Percentiles rank a stretch among this genome's conserved stretches.
Evolutionary conservation across 257 asterid genomes (phyloP).

Genomic region (Solanum gracilifrons): DNA sequence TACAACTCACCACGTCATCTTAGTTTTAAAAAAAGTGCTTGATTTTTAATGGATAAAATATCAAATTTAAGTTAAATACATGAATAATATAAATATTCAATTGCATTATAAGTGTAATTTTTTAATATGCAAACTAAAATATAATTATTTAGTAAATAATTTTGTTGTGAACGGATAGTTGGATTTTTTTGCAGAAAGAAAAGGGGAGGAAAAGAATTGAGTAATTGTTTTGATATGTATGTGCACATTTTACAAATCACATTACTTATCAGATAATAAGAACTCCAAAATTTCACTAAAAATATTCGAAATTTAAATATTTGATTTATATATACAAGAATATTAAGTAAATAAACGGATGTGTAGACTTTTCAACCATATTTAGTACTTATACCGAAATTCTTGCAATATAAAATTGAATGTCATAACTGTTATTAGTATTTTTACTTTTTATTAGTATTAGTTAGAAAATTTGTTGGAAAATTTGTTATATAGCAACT

Average conservation of each 20-base stretch:
- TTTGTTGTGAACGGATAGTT: not conserved
- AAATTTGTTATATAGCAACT: not conserved
- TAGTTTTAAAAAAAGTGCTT: not conserved
- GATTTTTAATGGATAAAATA: not conserved
- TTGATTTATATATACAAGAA: not conserved
- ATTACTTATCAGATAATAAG: not conserved
- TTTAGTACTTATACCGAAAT: not conserved
- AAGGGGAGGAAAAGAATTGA: not conserved
- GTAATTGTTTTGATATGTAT: not conserved
- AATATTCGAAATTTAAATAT: not conserved
- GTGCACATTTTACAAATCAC: not conserved
- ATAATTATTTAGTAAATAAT: not conserved
- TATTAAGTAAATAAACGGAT: not conserved
- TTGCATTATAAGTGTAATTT: not conserved
- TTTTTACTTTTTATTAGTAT: not conserved
- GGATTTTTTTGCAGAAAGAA: not conserved
- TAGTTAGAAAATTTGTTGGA: not conserved
- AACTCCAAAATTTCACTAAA: not conserved
- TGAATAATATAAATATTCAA: not conserved
- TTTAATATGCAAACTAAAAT: not conserved
- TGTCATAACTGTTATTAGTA: not conserved
- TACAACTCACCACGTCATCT: not conserved
- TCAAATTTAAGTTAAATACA: not conserved
- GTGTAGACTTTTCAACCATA: not conserved
- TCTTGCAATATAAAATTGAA: not conserved